Evolutionary conservation across 2,329 filamentous ascomycete species (phyloP), one percentile per base, ranked within the genome.

Genomic region (Monilinia polystroma): DNA sequence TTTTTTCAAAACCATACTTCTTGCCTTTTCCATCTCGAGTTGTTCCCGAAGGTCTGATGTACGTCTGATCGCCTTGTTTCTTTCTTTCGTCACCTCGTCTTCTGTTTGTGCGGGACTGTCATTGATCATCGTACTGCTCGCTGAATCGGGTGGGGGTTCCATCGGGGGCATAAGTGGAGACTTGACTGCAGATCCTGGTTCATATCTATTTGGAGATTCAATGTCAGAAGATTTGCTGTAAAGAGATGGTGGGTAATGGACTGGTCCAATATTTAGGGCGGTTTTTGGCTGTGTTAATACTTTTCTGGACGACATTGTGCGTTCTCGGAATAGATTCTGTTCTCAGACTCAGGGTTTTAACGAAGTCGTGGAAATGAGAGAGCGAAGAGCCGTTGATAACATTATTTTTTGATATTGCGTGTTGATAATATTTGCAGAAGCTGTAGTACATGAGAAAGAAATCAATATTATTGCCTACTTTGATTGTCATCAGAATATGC

Each of bases 21-120:
- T 60, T 11, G 29, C 29, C 16, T 18, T 51, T 23, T 51, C 58
- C 58, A 60, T 60, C 45, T 51, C 32, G 20, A 60, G 58, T 60
- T 60, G 45, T 23, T 60, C 58, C 2, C 47, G 29, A 4, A 60
- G 45, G 16, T 60, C 47, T 18, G 58, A 60, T 35, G 26, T 26
- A 3, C 58, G 45, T 38, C 35, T 29, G 11, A 45, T 51, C 23
- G 45, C 58, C 18, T 51, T n/a, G 8, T 51, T 20, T 51, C 20
- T 51, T 51, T 51, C 20, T 51, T 11, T 60, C 8, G 20, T 8
- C n/a, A 7, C n/a, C n/a, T 60, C 45, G 2, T 51, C 29, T 1
- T 51, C 29, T 18, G 29, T 51, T 23, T 60, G 29, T 51, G 45
- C 32, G 6, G 45, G 26, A 14, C 14, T 1, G 4, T 38, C 45